Percentiles rank a stretch among this genome's conserved stretches.
Evolutionary conservation across 306 rosid species (phyloP).

Genomic region (Erythrophleum fordii): DNA sequence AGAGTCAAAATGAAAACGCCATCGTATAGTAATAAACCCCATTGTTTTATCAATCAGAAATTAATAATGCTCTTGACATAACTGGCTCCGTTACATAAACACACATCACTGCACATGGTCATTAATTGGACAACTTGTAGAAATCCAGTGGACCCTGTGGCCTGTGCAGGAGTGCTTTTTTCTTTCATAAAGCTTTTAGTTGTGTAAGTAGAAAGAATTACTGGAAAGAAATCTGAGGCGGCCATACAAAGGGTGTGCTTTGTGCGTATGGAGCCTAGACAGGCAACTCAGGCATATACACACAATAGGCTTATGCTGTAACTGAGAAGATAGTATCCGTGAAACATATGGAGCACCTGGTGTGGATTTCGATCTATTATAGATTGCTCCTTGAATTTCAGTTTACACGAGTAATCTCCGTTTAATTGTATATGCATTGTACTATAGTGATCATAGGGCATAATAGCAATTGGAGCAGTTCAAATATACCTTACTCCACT

Average conservation of each 20-base stretch:
- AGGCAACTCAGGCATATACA: background rate
- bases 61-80: background rate
- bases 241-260: background rate
- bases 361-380: conserved; percentile 96
- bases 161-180: background rate
- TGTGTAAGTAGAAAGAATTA: background rate
- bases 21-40: background rate
- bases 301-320: background rate
- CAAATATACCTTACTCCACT: conserved; percentile 86
- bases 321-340: conserved; percentile 17
- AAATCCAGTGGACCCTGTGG: background rate
- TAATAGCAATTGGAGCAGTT: conserved; percentile 29
- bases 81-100: background rate
- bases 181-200: background rate
- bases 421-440: conserved; percentile 89
- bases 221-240: background rate
- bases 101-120: background rate
- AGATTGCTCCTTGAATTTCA: conserved; percentile 95
- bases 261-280: background rate
- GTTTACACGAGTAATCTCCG: conserved; percentile 72
- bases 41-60: background rate
- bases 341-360: conserved; percentile 63
- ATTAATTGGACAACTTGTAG: background rate
- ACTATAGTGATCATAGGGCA: conserved; percentile 82
- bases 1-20: background rate